Evolutionary conservation across 2,329 filamentous ascomycete genomes (phyloP), one percentile per base, ranked within the genome.

Genomic region (Trichoderma sp.): DNA sequence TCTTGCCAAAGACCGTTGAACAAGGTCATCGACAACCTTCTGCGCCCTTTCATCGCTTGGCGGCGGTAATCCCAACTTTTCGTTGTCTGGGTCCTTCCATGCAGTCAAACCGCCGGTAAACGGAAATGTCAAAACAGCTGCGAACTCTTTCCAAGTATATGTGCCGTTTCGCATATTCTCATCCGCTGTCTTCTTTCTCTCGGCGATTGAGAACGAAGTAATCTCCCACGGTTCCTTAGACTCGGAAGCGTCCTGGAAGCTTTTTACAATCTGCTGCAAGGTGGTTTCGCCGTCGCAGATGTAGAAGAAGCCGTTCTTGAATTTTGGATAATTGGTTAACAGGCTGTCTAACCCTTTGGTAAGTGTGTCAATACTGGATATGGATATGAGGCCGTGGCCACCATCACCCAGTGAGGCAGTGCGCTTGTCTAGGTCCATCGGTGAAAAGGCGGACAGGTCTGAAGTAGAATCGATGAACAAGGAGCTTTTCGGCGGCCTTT

Each of bases 251-350:
- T 45, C 63, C 19, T 65, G 52, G 15, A 65, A 65, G 27, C 52
- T 57, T 35, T 65, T 35, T 4, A 65, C 52, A n/a, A 65, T 48
- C 29, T 52, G 39, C 37, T 65, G 63, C 52, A 65, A 7, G 27
- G 17, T 65, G 5, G 63, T 65, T 22, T 65, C 29, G 29, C 63
- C 63, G 15, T 65, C 63, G 29, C 63, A 65, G 63, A 65, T 65
- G 37, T 65, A 65, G 19, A 65, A 57, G 52, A 65, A 65, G 37
- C 22, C 37, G 19, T 65, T 65, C n/a, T 57, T 65, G 19, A 37
- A 17, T 3, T 48, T 65, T 13, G 63, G 52, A 15, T 65, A 65
- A 12, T 48, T 56, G 19, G 37, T 56, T 2, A 65, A 48, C 6
- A 65, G 63, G 22, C 52, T 56, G 19, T 57, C 29, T 4, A 65